These are phyloP conservation scores for Suhomyces taliae DNA, from an alignment of 1,139 yeast genomes.

Conservation along the genomic window DNA sequence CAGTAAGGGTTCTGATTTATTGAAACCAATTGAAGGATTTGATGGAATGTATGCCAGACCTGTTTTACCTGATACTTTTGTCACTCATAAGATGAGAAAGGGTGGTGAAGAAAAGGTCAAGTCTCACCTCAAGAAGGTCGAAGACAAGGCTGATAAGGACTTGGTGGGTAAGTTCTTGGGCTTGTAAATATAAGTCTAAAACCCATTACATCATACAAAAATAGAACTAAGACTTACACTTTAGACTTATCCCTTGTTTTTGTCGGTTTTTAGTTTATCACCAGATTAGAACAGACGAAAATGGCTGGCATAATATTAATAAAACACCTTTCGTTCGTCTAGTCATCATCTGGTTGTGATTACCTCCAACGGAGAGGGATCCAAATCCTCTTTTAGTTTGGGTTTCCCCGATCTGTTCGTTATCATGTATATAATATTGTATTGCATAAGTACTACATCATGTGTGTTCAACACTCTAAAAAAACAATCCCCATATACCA, in stretches of 20 bases:
- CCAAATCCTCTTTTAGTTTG: no score
- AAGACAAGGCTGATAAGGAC: slow-evolving; percentile 29
- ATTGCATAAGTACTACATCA: background rate
- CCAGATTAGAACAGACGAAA: no score
- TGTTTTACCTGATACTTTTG: slow-evolving; percentile 68
- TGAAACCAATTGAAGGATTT: slow-evolving; percentile 69
- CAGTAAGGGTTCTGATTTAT: slow-evolving; percentile 63
- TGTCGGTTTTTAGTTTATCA: no score
- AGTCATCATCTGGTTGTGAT: no score
- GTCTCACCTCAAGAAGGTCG: slow-evolving; percentile 23
- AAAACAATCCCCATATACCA: background rate
- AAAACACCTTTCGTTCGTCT: no score
- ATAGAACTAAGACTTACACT: no score
- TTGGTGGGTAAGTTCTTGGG: slow-evolving; percentile 30
- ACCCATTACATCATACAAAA: background rate
- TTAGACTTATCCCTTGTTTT: no score
- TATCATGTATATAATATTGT: slow-evolving; percentile 4
- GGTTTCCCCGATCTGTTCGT: no score
- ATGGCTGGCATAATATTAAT: no score
- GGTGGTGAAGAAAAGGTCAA: slow-evolving; percentile 41
- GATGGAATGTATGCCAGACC: slow-evolving; percentile 78
- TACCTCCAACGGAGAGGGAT: no score
- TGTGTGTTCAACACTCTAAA: background rate
- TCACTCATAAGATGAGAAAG: slow-evolving; percentile 53
- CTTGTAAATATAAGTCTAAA: slow-evolving; percentile 6